A percentile compares a stretch with the other conserved stretches of the same genome.
phyloP scores from a whole-genome alignment of 768 basidiomycete genomes.

The Dioszegia aurantiaca region DNA sequence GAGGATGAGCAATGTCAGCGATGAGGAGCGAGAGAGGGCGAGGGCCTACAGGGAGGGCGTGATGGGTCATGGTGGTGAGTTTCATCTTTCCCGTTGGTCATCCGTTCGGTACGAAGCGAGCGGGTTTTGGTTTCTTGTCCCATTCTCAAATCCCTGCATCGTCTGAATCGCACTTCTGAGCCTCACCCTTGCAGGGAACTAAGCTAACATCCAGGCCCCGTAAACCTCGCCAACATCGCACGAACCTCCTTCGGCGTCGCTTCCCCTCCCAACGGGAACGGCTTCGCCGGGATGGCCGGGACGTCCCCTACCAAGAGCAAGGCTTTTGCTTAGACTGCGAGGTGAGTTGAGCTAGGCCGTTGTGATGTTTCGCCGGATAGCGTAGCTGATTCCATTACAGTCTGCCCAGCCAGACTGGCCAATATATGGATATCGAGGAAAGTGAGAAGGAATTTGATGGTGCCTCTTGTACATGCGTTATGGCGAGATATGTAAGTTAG shows the following conservation, averaged over 20 bases:
- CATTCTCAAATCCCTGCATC: too few species aligned
- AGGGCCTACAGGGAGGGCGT: constrained; percentile 65
- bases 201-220: constrained; percentile 17
- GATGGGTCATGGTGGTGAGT: constrained; percentile 58
- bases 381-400: too few species aligned
- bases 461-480: neutral
- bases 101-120: too few species aligned
- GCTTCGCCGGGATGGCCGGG: constrained; percentile 22
- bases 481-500: neutral
- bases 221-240: constrained; percentile 75
- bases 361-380: too few species aligned
- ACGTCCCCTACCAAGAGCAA: constrained; percentile 49
- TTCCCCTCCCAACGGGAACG: constrained; percentile 56
- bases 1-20: constrained; percentile 56
- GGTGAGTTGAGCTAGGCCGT: too few species aligned
- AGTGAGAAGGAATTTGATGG: neutral
- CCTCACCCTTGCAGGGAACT: too few species aligned
- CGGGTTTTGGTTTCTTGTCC: too few species aligned
- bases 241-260: constrained; percentile 68
- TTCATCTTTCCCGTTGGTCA: too few species aligned
- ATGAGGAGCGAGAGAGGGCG: constrained; percentile 67
- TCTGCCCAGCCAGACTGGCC: too few species aligned
- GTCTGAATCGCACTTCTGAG: too few species aligned
- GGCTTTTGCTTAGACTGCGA: constrained; percentile 12
- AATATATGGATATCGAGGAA: too few species aligned